These are phyloP conservation scores for Psilocybe subaeruginosa DNA, from an alignment of 768 basidiomycete genomes.

Conservation along the genomic window DNA sequence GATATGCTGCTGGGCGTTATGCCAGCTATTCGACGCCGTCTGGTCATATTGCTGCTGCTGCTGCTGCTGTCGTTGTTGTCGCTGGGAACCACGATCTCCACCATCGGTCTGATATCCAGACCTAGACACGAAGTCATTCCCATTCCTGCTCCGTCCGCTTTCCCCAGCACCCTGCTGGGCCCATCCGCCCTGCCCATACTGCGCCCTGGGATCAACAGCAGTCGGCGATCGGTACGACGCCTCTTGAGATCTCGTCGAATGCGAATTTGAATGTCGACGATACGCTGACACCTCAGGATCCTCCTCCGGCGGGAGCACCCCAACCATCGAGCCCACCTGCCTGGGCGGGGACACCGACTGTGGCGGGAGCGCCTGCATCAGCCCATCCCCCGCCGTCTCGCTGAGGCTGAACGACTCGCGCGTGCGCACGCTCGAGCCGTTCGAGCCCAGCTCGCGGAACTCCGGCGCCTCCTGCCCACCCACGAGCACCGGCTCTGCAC, in stretches of 20 bases:
- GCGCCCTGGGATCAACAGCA: conserved; percentile 5
- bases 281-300: conserved; percentile 5
- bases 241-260: not conserved
- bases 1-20: not conserved
- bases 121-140: not conserved
- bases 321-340: conserved; percentile 26
- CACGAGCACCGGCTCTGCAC: conserved; percentile 1
- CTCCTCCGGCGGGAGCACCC: conserved; percentile 21
- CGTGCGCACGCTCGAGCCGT: conserved; percentile 16
- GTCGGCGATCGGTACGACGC: conserved; percentile 11
- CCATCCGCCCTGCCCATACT: not conserved
- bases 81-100: not conserved
- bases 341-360: conserved; percentile 19
- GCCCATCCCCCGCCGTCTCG: conserved; percentile 1
- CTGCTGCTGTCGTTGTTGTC: not conserved
- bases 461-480: conserved; percentile 1
- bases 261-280: not conserved
- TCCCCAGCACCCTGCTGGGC: not conserved
- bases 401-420: conserved; percentile 19
- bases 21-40: not conserved
- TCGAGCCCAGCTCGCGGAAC: conserved; percentile 11
- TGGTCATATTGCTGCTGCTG: not conserved
- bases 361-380: conserved; percentile 3
- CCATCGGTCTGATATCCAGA: not conserved
- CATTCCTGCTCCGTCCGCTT: not conserved